Evolutionary conservation across 805 yeast species (phyloP), one percentile per base, ranked within the genome.

Genomic region (Yarrowia alimentaria): DNA sequence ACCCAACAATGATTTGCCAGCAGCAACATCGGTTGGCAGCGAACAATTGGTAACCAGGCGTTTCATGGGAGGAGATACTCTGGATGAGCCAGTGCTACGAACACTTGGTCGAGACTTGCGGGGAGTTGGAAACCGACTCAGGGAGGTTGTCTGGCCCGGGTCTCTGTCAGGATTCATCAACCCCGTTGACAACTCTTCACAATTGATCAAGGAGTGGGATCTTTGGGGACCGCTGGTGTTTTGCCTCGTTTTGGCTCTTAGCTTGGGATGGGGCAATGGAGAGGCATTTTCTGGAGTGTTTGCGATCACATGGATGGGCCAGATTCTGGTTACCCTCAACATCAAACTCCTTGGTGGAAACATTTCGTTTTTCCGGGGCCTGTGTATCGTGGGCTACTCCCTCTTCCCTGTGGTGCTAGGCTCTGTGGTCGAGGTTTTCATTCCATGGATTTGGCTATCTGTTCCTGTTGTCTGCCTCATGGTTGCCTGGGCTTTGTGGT

Each of bases 151-250:
- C 8, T 72, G 76, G 69, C 72, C 57, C 25, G 61, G 58, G 24
- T 53, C 48, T 12, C 56, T 60, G 32, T 50, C 55, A 10, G 60
- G 61, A 10, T 54, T 56, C 35, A 50, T 60, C 25, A 53, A 54
- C 28, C 55, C 37, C 5, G 57, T 54, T 4, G 30, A 26, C 7
- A 16, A 25, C 16, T 14, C 49, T 9, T 22, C 48, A 14, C 33
- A 29, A 32, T 34, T 43, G 50, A 28, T 47, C 32, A 47, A 56
- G 28, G 66, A 65, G 18, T 66, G 71, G 68, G 70, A 63, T 37
- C 55, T 68, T 21, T 66, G 87, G 88, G 89, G 89, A 2, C 89
- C 89, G 5, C 66, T 82, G 51, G 68, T 82, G 22, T 83, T 82
- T 60, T 75, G 82, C 10, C 67, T 83, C 52, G 61, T 71, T 24